These are phyloP conservation scores for Thelonectria rubi DNA, from an alignment of 2,329 filamentous ascomycete genomes.

Conservation along the genomic window DNA sequence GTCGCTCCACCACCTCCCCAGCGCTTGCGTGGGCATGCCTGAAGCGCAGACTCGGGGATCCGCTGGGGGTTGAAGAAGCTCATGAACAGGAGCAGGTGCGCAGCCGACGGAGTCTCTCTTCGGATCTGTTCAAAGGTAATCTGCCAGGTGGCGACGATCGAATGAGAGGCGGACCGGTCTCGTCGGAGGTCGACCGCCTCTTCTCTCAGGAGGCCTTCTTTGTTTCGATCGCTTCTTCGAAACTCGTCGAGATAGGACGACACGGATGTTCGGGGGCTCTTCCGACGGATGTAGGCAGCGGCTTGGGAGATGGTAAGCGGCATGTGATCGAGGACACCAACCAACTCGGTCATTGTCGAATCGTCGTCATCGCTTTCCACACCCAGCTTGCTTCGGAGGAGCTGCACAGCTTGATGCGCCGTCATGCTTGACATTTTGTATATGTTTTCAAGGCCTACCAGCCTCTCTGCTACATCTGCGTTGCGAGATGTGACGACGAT, in stretches of 20 bases:
- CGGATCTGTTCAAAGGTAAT: slow-evolving; percentile 6
- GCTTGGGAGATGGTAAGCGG: not conserved
- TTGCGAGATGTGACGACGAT: no score
- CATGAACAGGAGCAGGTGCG: not conserved
- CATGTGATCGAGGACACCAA: not conserved
- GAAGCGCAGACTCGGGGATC: not conserved
- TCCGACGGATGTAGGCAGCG: not conserved
- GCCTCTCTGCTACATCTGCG: no score
- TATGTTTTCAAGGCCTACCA: not conserved
- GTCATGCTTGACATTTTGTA: not conserved
- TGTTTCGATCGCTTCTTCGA: not conserved
- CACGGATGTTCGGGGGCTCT: not conserved
- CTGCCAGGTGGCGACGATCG: slow-evolving; percentile 1
- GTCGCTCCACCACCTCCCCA: not conserved
- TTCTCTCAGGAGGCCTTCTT: not conserved
- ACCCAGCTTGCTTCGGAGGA: not conserved
- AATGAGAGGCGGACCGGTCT: not conserved
- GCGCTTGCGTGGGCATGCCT: not conserved
- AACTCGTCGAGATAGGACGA: not conserved
- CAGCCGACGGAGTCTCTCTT: not conserved
- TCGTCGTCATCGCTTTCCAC: not conserved
- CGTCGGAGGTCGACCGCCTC: not conserved
- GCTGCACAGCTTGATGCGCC: not conserved
- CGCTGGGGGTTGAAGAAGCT: slow-evolving; percentile 4
- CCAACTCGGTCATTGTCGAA: not conserved